phyloP scores from a whole-genome alignment of 768 basidiomycete species.

The Pholiota molesta region DNA sequence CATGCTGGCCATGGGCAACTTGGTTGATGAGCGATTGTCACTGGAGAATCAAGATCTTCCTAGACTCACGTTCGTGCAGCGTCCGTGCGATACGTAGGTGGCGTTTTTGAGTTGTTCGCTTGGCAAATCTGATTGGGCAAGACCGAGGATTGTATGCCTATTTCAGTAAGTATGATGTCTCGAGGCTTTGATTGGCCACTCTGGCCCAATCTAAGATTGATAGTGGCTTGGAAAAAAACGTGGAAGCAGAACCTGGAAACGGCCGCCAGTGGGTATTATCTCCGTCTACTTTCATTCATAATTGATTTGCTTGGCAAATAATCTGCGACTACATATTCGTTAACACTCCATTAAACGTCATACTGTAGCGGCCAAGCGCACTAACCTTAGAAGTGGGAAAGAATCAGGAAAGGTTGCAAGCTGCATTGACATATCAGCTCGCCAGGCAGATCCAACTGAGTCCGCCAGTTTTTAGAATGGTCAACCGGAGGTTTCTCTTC shows the following conservation, averaged over 20 bases:
- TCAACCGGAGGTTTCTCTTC: background rate
- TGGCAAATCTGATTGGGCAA: conserved; percentile 21
- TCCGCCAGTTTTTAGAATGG: background rate
- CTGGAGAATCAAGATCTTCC: conserved; percentile 3
- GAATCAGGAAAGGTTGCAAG: background rate
- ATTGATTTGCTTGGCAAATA: background rate
- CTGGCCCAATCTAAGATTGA: conserved; percentile 1
- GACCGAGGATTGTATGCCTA: conserved; percentile 18
- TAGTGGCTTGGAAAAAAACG: background rate
- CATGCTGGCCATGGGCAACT: background rate
- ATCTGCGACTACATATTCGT: background rate
- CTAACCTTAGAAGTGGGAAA: background rate
- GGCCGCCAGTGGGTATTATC: background rate
- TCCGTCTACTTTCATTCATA: background rate
- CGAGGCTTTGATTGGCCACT: conserved; percentile 1
- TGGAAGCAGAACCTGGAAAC: background rate
- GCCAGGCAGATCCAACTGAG: background rate
- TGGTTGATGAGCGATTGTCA: conserved; percentile 6
- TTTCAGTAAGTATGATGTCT: conserved; percentile 6
- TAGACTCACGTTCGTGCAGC: conserved; percentile 26
- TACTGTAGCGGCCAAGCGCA: background rate
- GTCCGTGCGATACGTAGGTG: conserved; percentile 26
- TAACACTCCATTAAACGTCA: background rate
- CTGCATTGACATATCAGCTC: background rate
- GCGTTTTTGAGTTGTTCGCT: conserved; percentile 24